Evolutionary conservation across 2,329 filamentous ascomycete genomes (phyloP), one percentile per base, ranked within the genome.

Genomic region (Penicillium sp.): DNA sequence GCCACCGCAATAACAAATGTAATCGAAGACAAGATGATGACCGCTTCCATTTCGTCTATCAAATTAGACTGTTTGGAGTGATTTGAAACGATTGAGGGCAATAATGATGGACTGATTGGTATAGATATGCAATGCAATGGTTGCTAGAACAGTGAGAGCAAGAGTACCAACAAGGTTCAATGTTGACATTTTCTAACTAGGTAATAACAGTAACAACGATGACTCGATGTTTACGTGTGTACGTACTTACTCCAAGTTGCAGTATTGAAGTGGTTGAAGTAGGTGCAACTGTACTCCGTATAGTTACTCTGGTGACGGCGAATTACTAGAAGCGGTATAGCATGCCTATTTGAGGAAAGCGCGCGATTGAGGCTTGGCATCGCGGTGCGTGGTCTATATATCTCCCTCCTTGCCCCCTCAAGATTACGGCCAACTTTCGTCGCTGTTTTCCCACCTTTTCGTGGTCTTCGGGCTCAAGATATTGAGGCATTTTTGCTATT

Each of bases 1-100:
- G 45, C 48, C 15, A 59, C 32, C 27, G 52, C 56, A 38, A 63
- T 35, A 21, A 58, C 6, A 25, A 59, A 62, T 2, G 54, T 63
- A 16, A 59, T 23, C 3, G 56, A 49, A 6, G 52, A 45, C 27
- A 64, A 35, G 29, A 60, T 45, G 10, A 57, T 50, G 34, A 63
- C 34, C 21, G 53, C 60, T 44, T 62, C 47, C 56, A 58, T 55
- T 3, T 29, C n/a, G 7, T 39, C 16, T 31, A 29, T 18, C 0
- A 3, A 13, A 5, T 5, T 9, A 16, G 35, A 47, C 13, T 25
- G 16, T 25, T 29, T 4, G 10, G 38, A 29, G 41, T 25, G 15
- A 13, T 27, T 39, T 5, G 12, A 38, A 40, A 44, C 21, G 29
- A 35, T 4, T 7, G 21, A 41, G 13, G 16, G 16, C n/a, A 41